Base-by-base conservation (phyloP, 495 filamentous ascomycete genomes). In the Darksidea phi region DNA sequence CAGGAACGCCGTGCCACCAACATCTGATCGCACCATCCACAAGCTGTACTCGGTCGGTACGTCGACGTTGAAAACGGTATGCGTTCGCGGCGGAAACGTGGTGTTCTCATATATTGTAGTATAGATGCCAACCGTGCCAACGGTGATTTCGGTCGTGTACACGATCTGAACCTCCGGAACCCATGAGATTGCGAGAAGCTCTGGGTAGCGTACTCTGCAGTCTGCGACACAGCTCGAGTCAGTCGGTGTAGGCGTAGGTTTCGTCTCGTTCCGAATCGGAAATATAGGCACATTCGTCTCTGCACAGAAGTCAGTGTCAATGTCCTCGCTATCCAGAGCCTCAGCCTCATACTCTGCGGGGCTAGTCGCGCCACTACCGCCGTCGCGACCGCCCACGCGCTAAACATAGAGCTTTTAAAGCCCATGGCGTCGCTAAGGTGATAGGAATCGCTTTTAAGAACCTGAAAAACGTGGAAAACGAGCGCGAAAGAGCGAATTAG, bases 131-230 rank as follows among this genome's bases (percentile, higher is more conserved):
- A 54, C 17, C 13, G 61, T 64, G 13, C 46, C 61, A n/a, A 64
- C 61, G 4, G 45, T 48, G 12, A 64, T 49, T n/a, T 45, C 38
- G n/a, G 53, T 51, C 6, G 61, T 64, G 26, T 59, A 64, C 2
- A 59, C 32, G 28, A 64, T 48, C n/a, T 59, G 28, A 10, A 17
- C 26, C 37, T 53, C 46, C 7, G 54, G 61, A 6, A 64, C 37
- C 61, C 61, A 64, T 54, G 41, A 49, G 1, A 64, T n/a, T 0
- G 55, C 61, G n/a, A 21, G 28, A 17, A 59, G 26, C n/a, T 45
- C 17, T 2, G 61, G 61, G 34, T 59, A 64, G 20, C 47, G 15
- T 1, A 64, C 61, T n/a, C 54, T 47, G 23, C 61, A 64, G 28
- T 54, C 11, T n/a, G 54, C n/a, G 18, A 21, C 56, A 32, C 61